Conservation (phyloP, 805 yeast genomes). For the Schizosaccharomyces pombe region DNA sequence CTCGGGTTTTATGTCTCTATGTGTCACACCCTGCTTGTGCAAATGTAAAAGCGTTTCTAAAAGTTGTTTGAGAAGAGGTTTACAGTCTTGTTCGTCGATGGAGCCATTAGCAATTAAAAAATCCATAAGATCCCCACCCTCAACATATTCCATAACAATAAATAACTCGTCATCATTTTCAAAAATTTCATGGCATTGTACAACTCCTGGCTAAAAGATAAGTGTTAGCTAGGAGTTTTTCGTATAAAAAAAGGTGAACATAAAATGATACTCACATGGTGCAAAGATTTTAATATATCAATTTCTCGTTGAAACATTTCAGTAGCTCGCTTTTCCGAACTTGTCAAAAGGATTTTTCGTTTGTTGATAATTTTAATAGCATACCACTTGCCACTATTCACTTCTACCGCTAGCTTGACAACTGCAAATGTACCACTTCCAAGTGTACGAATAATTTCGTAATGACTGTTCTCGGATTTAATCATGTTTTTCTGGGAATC, state of each 20-base stretch:
- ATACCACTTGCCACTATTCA: background rate
- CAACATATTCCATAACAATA: slow-evolving; percentile 82
- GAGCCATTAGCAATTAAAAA: slow-evolving; percentile 73
- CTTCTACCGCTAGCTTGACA: background rate
- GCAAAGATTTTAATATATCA: background rate
- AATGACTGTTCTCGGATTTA: background rate
- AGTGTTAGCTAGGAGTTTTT: slow-evolving; percentile 28
- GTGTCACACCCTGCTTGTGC: slow-evolving; percentile 78
- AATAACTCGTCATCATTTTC: slow-evolving; percentile 66
- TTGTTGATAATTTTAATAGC: slow-evolving; percentile 2
- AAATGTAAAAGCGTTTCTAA: slow-evolving; percentile 67
- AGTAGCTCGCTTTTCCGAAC: background rate
- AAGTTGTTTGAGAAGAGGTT: slow-evolving; percentile 67
- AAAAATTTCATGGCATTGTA: slow-evolving; percentile 55
- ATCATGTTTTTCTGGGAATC: background rate
- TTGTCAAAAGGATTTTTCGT: background rate
- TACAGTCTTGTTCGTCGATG: slow-evolving; percentile 73
- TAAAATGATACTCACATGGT: slow-evolving; percentile 28
- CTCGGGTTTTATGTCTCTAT: slow-evolving; percentile 89
- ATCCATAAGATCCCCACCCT: slow-evolving; percentile 96
- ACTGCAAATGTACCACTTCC: slow-evolving; percentile 22
- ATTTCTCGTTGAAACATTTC: slow-evolving; percentile 4
- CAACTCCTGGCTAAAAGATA: slow-evolving; percentile 54
- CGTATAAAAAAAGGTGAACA: slow-evolving; percentile 14
- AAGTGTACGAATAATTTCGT: slow-evolving; percentile 34